Base-by-base conservation (phyloP, 192 early-diverging fungal genomes). In the Mortierella hygrophila region DNA sequence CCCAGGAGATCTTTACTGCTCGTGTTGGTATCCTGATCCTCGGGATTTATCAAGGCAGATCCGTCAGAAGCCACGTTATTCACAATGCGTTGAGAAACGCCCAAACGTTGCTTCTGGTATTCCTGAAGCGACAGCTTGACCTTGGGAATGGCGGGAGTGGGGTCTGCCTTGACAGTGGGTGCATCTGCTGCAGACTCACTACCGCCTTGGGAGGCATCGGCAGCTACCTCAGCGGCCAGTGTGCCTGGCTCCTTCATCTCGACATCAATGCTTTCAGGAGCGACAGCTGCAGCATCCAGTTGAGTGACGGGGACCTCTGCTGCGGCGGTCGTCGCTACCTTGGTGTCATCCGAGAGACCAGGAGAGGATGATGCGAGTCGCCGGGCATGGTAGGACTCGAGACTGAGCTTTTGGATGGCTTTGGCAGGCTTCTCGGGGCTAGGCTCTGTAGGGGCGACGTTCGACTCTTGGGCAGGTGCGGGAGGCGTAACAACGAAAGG, bases 41-140 rank as follows among this genome's bases (percentile, higher is more conserved):
- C 70, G 3, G 68, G 6, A 47, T 80, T 73, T 26, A 44, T 5
- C 40, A 26, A 32, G n/a, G 26, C 10, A 2, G 80, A 60, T 5
- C 5, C 20, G 16, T 71, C 74, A 10, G 37, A 15, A 55, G 35
- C 8, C 2, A 52, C n/a, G 6, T 42, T 75, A 29, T 38, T 65
- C n/a, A 23, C 47, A 15, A 0, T 72, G 15, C 84, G 78, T 38
- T 74, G 84, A 1, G 84, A 86, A 3, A 76, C 84, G 11, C 74
- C 84, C 20, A 78, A 70, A 18, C 84, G 78, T 42, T 86, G 69
- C 72, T 80, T 80, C 42, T 81, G 79, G 26, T 86, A 86, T 71
- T 86, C 84, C 35, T 86, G 84, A 32, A 86, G 76, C 0, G 84
- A 86, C 2, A 86, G 68, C 49, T 86, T 86, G 49, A 86, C 84